Conservation (phyloP, 2,329 filamentous ascomycete species). For the Coniochaeta prunicola region DNA sequence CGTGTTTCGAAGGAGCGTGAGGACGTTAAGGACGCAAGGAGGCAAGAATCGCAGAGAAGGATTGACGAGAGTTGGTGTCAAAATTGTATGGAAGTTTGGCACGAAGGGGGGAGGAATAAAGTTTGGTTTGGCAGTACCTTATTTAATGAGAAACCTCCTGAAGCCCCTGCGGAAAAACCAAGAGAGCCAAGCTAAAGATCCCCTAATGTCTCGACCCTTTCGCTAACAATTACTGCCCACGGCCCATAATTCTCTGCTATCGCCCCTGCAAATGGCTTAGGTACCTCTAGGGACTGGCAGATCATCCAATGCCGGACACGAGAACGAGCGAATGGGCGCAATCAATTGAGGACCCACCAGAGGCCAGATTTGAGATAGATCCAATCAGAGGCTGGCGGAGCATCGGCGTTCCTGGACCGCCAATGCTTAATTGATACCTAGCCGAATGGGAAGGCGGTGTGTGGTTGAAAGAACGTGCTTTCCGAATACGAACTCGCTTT, state of each 20-base stretch:
- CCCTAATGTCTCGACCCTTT: not conserved
- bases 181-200: not conserved
- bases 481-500: not conserved
- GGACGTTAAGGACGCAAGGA: not conserved
- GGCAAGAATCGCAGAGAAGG: not conserved
- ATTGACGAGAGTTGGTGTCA: not conserved
- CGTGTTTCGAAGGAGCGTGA: not conserved
- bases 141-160: not conserved
- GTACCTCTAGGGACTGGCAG: not conserved
- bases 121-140: not conserved
- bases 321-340: not conserved
- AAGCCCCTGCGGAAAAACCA: not conserved
- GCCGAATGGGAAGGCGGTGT: not conserved
- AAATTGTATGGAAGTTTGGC: not conserved
- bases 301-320: not conserved
- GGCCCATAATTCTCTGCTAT: not conserved
- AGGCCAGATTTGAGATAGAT: not conserved
- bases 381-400: not conserved
- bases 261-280: not conserved
- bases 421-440: not conserved
- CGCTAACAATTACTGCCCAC: not conserved
- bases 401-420: not conserved
- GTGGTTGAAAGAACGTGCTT: not conserved
- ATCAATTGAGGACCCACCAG: not conserved
- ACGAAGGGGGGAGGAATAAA: not conserved